Evolutionary conservation across 495 filamentous ascomycete genomes (phyloP), one percentile per base, ranked within the genome.

Genomic region (Neurospora pannonica): DNA sequence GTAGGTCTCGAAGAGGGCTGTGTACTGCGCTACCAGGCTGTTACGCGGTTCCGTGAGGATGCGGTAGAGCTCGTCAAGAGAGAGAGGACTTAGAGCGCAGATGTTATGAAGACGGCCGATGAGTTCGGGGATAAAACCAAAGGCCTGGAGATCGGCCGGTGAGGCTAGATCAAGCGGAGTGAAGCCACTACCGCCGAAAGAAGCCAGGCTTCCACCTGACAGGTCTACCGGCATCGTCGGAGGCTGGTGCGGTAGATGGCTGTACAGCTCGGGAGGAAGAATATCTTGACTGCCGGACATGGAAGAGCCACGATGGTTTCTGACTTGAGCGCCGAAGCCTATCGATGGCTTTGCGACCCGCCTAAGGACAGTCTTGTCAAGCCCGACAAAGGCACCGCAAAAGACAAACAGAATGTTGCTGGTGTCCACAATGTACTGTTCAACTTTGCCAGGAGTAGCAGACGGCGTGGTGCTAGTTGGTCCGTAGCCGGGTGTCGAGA

Each of bases 351-450:
- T 93, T 19, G 93, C 90, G 73, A 98, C 90, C 36, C 96, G 90
- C 70, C 96, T 91, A 74, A 95, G 88, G 69, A 98, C 90, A 36
- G 92, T 87, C 79, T 97, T 98, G 77, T 97, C 91, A 13, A 99
- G 88, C 10, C 96, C 96, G 36, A 95, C 92, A 78, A 99, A 99
- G 11, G 96, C 96, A 19, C 96, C 96, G 17, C 94, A 95, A 82
- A 94, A 97, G 69, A 99, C 92, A 81, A 99, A 99, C 21, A 99
- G 88, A 73, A 99, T 99, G 76, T 97, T 97, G 74, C 94, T 93
- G 0, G 96, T 99, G 76, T 94, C 92, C 60, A 99, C 89, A 71
- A 92, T 97, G 83, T 92, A 98, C 17, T 92, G 89, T 79, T 98
- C 96, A 10, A 90, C 89, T 81, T 97, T 97, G 1, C 85, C 84